Base-by-base conservation (phyloP, 805 yeast genomes). In the Sugiyamaella chiloensis region DNA sequence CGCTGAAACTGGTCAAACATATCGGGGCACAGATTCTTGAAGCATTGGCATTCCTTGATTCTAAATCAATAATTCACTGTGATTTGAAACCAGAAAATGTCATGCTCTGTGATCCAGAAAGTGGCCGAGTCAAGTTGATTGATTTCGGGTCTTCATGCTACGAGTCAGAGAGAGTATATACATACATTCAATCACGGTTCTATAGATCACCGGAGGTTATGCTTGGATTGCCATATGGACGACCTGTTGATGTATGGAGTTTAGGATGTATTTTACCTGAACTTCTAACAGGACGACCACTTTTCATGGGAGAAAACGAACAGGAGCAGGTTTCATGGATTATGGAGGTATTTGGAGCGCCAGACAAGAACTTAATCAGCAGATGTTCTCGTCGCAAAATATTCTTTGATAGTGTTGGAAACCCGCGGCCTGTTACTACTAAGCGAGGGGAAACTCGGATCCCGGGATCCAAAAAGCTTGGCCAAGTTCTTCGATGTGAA, bases 241-340 rank as follows among this genome's bases (percentile, higher is more conserved):
- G 95, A 2, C 87, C 89, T 61, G 91, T 93, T 50, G 99, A 93
- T 66, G 85, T 90, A 60, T 93, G 99, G 99, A 96, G 97, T 14
- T 72, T 91, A 51, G 99, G 98, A 1, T 91, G 99, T 71, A 96
- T 93, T 29, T 70, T 93, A 51, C 96, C 97, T 11, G 99, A 93
- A 68, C 83, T 93, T 87, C 75, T 85, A 48, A 76, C 89, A 53
- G 97, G 97, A 12, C 83, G 80, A 62, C 96, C 98, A 0, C 80
- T 93, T n/a, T 93, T 93, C 71, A 96, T 90, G 67, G 98, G 99
- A 40, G 87, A 82, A 58, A 84, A 86, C 52, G 96, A 96, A 44
- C 78, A 83, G 62, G 75, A 87, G 53, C 99, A 93, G 67, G 73
- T 93, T 53, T 83, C 91, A 55, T 95, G 91, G 62, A 89, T 93